phyloP scores from a whole-genome alignment of 352 stramenopile species.

The Pythium periplocum region DNA sequence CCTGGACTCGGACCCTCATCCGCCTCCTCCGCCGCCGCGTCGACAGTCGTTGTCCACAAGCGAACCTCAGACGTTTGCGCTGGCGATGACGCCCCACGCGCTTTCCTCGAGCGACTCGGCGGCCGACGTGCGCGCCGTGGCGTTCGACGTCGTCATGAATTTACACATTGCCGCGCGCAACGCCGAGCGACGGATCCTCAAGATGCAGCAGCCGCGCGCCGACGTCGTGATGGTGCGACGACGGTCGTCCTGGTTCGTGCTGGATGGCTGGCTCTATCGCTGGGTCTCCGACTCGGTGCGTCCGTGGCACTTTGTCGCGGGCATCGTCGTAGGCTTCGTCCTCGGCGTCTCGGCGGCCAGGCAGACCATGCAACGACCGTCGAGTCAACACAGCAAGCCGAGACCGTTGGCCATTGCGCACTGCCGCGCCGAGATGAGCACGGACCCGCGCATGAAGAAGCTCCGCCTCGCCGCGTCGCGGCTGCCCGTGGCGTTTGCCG shows the following conservation, averaged over 20 bases:
- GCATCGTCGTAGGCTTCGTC: conserved; percentile 12
- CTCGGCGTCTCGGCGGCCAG: conserved; percentile 7
- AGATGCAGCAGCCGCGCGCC: not conserved
- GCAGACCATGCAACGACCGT: not conserved
- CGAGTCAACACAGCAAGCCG: too few species aligned
- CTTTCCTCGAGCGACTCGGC: not conserved
- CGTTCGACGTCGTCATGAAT: conserved; percentile 16
- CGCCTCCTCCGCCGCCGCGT: too few species aligned
- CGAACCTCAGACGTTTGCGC: conserved; percentile 8
- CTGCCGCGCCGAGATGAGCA: conserved; percentile 8
- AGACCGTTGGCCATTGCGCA: not conserved
- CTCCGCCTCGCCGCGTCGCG: conserved; percentile 13
- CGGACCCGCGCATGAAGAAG: conserved; percentile 12
- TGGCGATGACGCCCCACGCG: conserved; percentile 12
- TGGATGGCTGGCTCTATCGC: conserved; percentile 10
- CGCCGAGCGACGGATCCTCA: conserved; percentile 11
- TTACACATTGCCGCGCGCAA: conserved; percentile 14
- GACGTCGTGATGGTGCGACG: not conserved
- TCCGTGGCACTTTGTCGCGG: conserved; percentile 17
- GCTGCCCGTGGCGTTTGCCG: conserved; percentile 12
- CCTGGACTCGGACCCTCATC: too few species aligned
- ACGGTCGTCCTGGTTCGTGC: not conserved
- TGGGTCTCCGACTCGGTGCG: conserved; percentile 9
- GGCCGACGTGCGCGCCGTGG: conserved; percentile 7
- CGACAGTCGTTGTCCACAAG: not conserved